Conservation (phyloP, 2,329 filamentous ascomycete genomes). For the Fusarium robinianum region DNA sequence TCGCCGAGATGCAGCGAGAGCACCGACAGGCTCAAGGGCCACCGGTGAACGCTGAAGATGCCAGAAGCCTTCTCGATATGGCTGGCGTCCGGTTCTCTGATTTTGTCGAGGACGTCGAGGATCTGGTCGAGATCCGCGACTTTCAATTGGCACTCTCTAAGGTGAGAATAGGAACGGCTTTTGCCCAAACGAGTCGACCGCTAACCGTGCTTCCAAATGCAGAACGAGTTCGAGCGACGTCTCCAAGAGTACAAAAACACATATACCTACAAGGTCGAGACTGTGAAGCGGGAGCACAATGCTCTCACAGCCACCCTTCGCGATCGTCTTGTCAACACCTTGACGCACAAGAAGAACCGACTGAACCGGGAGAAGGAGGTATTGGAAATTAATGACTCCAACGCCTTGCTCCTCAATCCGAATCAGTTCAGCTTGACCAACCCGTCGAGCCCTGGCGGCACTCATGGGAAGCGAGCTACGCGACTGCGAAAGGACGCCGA, state of each 20-base stretch:
- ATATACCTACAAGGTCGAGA: slow-evolving; percentile 64
- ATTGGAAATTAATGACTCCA: slow-evolving; percentile 68
- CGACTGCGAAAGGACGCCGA: slow-evolving; percentile 65
- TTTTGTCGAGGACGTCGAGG: slow-evolving; percentile 85
- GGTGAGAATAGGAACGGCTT: slow-evolving; percentile 57
- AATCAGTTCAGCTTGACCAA: slow-evolving; percentile 70
- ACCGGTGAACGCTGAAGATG: slow-evolving; percentile 46
- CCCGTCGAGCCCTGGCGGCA: slow-evolving; percentile 65
- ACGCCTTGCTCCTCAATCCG: slow-evolving; percentile 67
- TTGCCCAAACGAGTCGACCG: slow-evolving; percentile 4
- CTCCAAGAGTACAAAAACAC: slow-evolving; percentile 63
- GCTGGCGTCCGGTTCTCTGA: slow-evolving; percentile 84
- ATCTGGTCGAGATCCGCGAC: slow-evolving; percentile 85
- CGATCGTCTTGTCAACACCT: slow-evolving; percentile 68
- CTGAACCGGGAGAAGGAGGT: slow-evolving; percentile 69
- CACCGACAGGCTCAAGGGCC: slow-evolving; percentile 53
- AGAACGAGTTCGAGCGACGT: slow-evolving; percentile 69
- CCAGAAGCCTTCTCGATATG: slow-evolving; percentile 67
- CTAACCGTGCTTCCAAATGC: slow-evolving; percentile 24
- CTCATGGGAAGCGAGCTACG: slow-evolving; percentile 66
- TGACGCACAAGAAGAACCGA: slow-evolving; percentile 67
- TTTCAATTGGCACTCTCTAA: slow-evolving; percentile 78
- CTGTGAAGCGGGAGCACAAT: slow-evolving; percentile 64
- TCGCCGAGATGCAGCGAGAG: slow-evolving; percentile 64
- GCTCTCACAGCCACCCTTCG: slow-evolving; percentile 64